Evolutionary conservation across 768 basidiomycete species (phyloP), one percentile per base, ranked within the genome.

Genomic region (Rhizopogon vinicolor): DNA sequence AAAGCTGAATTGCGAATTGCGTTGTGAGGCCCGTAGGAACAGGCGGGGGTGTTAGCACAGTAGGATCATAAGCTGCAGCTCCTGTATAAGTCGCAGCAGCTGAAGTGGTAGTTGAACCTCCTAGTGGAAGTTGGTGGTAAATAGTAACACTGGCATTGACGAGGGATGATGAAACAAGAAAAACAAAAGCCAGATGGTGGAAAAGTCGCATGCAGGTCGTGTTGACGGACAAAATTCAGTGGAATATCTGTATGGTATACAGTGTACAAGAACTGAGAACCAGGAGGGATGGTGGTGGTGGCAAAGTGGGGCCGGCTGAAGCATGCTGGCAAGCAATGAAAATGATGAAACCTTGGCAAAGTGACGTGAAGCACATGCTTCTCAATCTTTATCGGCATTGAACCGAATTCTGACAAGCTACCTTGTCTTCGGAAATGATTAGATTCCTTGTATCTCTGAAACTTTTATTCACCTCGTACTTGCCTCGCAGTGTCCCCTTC

Each of bases 41-140:
- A 42, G 28, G 69, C 62, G 74, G 74, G 6, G 69, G 57, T n/a
- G 56, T 59, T 22, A 74, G 53, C 7, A 61, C 58, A 4, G 65
- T 67, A 7, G 68, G 66, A 51, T 74, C 65, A 56, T 71, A 72
- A 14, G 70, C 71, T n/a, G 56, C 64, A 22, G 64, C 65, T 33
- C 60, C 68, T 39, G 70, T 68, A 42, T 72, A 71, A 3, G 56
- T 58, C 14, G 65, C 63, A 44, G 60, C 25, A 5, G 60, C 49
- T 13, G 64, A 61, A 44, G 62, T 58, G 13, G 57, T 51, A 5
- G 68, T 62, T 41, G 63, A 48, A 39, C 37, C 42, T 16, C 37
- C 65, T 13, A 67, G 39, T 13, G 65, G 58, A 29, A 62, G 33
- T 45, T 71, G 71, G 37, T 58, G 51, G 52, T 72, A 72, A 3